Base-by-base conservation (phyloP, 23 red algal species). In the Gracilaria gracilis region DNA sequence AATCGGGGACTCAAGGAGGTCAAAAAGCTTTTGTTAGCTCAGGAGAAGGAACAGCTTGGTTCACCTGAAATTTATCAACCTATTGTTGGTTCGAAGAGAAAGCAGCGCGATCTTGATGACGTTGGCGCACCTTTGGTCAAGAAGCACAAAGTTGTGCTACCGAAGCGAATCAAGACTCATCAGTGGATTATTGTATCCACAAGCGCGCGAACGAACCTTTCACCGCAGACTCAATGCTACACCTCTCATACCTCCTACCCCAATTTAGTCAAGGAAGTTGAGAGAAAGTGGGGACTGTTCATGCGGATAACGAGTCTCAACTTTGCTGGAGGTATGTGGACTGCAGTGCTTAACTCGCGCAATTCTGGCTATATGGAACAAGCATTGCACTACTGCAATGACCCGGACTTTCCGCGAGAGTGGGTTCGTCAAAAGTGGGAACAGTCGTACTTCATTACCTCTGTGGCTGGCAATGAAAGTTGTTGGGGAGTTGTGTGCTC, bases 171-270 rank as follows among this genome's bases (percentile, higher is more conserved):
- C 29, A 98, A 98, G 70, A 98, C 97, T 12, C 97, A 98, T 67
- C 97, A 98, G 58, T 98, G 97, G 97, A 93, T 98, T 31, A 98
- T 98, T 53, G 86, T 98, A 34, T 95, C 93, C 35, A 98, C 97
- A 8, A 95, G 93, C 48, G 93, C 97, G 9, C 93, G 93, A 55
- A 96, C 78, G 28, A 82, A 88, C 28, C 71, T 75, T 34, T 94
- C 94, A n/a, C 97, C 97, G 7, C 92, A 91, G 28, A 98, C 93
- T 55, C 97, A 98, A 62, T 95, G 93, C 61, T 98, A 98, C 78
- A 98, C 97, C 19, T 90, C 82, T n/a, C 97, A 98, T 38, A 98
- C 97, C 35, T 93, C 89, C 16, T 98, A 98, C 66, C 67, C 91
- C 25, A 98, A 98, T 50, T 80, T 98, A 31, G 97, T 95, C 1